phyloP scores from a whole-genome alignment of 1,139 yeast genomes.

The Saccharomyces hybrid region DNA sequence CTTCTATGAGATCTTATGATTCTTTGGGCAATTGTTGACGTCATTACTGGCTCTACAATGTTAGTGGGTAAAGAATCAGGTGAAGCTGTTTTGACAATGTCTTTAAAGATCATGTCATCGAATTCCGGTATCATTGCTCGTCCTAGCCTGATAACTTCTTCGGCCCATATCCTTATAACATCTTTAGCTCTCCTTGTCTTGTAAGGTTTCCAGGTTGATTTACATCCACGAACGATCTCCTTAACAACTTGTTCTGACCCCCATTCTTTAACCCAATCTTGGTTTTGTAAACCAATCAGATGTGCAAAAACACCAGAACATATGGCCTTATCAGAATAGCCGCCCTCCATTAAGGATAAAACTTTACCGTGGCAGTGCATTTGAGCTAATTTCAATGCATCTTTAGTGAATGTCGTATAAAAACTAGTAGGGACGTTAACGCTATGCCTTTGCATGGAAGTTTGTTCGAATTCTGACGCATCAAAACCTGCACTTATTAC shows the following conservation, averaged over 20 bases:
- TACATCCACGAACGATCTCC: conserved; percentile 64
- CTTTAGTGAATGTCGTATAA: conserved; percentile 65
- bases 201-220: conserved; percentile 55
- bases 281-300: conserved; percentile 54
- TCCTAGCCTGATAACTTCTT: conserved; percentile 59
- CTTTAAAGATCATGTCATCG: conserved; percentile 23
- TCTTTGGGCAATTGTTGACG: conserved; percentile 18
- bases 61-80: neutral
- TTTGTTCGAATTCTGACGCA: conserved; percentile 77
- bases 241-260: conserved; percentile 56
- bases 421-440: conserved; percentile 79
- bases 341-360: conserved; percentile 73
- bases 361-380: conserved; percentile 57
- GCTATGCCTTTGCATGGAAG: conserved; percentile 79
- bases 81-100: conserved; percentile 2
- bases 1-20: conserved; percentile 20
- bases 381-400: conserved; percentile 57
- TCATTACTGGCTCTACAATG: neutral
- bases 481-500: conserved; percentile 82
- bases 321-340: conserved; percentile 79
- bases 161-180: conserved; percentile 51
- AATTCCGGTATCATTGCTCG: conserved; percentile 58
- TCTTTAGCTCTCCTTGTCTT: conserved; percentile 40
- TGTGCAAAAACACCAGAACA: conserved; percentile 77
- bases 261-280: conserved; percentile 58